Conservation (phyloP, 2,329 filamentous ascomycete species). For the Pochonia chlamydosporia region DNA sequence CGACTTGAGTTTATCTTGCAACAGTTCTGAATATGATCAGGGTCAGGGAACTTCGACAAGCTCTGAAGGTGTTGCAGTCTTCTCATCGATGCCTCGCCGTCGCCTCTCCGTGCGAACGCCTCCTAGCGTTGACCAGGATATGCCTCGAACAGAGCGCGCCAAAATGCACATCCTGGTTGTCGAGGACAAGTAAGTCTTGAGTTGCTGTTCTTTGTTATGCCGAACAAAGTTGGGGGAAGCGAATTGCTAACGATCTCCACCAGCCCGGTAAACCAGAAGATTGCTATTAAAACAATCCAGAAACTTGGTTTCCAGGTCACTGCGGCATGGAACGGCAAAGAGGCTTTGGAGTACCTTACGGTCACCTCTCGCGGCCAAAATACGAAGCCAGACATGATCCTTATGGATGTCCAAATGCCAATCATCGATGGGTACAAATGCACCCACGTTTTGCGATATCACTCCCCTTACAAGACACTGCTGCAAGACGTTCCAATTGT, state of each 20-base stretch:
- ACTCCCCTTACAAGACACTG: constrained; percentile 56
- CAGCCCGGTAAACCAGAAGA: constrained; percentile 65
- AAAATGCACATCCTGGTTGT: constrained; percentile 69
- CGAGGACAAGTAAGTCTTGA: constrained; percentile 64
- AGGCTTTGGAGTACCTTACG: constrained; percentile 68
- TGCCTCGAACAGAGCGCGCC: constrained; percentile 52
- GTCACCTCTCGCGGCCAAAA: constrained; percentile 44
- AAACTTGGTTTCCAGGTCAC: constrained; percentile 67
- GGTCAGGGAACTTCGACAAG: constrained; percentile 33
- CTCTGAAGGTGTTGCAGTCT: constrained; percentile 19
- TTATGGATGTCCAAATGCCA: constrained; percentile 75
- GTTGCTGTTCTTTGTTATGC: background rate
- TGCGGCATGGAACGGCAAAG: constrained; percentile 72
- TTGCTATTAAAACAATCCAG: constrained; percentile 67
- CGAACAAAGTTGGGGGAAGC: background rate
- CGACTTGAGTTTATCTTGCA: constrained; percentile 59
- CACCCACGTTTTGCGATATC: constrained; percentile 66
- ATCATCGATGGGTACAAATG: constrained; percentile 74
- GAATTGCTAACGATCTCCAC: background rate
- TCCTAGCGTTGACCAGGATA: constrained; percentile 36
- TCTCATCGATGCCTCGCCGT: constrained; percentile 20
- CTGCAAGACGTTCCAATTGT: constrained; percentile 64
- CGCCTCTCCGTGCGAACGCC: constrained; percentile 29
- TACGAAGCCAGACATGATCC: constrained; percentile 63
- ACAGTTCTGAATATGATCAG: constrained; percentile 58